Evolutionary conservation across 352 stramenopile genomes (phyloP), one percentile per base, ranked within the genome.

Genomic region (Globisporangium orthogonon): DNA sequence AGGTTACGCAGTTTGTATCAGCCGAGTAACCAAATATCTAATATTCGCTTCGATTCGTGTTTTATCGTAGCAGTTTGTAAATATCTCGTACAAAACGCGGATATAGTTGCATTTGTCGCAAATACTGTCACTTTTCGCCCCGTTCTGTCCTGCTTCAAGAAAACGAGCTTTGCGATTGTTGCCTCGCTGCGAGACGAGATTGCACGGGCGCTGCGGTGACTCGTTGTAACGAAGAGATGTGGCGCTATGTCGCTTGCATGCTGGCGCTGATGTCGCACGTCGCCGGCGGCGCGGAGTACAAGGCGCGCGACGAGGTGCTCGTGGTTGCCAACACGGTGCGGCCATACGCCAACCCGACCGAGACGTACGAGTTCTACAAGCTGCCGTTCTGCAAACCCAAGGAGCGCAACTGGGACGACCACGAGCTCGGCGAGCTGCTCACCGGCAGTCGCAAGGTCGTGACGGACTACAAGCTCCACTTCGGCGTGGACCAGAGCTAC

Each of bases 341-440:
- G 17, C 96, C 97, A 37, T 99, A 98, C 60, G 97, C 97, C 50
- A 99, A 99, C 75, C 96, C 95, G 23, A 98, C 91, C 3, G 96
- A 99, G 71, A 99, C 96, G 52, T 99, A 99, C 71, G 87, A 97
- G 68, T 99, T 99, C 76, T 99, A 99, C 76, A 98, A 92, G 50
- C 76, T 99, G 45, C 96, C 96, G 30, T 99, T 97, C 79, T 99
- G 96, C 69, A 86, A 92, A 56, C 76, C 78, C 9, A 87, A 86
- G 52, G 79, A 91, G 62, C 70, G 73, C 30, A 76, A 95, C 59
- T 88, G 79, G 64, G 89, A 98, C 62, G 88, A 94, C 30, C 87
- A 97, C 61, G 78, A 91, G 41, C 72, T 98, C 18, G 96, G 96
- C 31, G 96, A 99, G 78, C 82, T 97, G 54, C 94, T 99, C 54